These are phyloP conservation scores for Westerdykella ornata DNA, from an alignment of 2,329 filamentous ascomycete species.

Conservation along the genomic window DNA sequence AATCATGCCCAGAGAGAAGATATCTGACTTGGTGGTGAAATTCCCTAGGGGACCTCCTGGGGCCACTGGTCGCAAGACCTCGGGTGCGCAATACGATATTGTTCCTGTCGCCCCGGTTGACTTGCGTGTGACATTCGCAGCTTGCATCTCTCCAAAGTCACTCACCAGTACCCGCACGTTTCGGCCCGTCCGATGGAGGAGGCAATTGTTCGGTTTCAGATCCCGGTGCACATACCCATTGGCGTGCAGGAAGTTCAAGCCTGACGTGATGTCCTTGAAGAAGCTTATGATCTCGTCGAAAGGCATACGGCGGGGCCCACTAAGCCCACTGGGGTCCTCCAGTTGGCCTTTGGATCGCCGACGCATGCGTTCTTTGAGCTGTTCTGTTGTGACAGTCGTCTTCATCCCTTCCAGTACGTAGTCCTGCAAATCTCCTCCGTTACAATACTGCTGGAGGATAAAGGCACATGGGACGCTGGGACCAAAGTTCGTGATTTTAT, in stretches of 20 bases:
- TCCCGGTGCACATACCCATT: constrained; percentile 95
- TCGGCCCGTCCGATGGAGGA: constrained; percentile 69
- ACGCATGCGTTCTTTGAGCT: constrained; percentile 81
- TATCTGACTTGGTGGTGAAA: constrained; percentile 93
- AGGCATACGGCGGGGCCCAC: constrained; percentile 51
- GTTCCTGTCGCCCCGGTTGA: constrained; percentile 93
- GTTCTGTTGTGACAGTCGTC: constrained; percentile 63
- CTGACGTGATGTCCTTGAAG: constrained; percentile 91
- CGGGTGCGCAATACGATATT: constrained; percentile 94
- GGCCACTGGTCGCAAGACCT: constrained; percentile 66
- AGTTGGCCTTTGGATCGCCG: constrained; percentile 71
- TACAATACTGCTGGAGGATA: constrained; percentile 97
- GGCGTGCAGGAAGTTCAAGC: constrained; percentile 78
- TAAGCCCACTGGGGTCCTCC: constrained; percentile 54
- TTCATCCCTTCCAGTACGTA: constrained; percentile 69
- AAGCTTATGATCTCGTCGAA: constrained; percentile 96
- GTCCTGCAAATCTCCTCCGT: constrained; percentile 80
- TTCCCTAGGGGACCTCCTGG: constrained; percentile 71
- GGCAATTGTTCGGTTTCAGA: constrained; percentile 90
- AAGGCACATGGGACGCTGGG: constrained; percentile 92
- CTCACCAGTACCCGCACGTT: constrained; percentile 80
- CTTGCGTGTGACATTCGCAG: constrained; percentile 70
- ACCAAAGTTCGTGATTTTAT: constrained; percentile 72
- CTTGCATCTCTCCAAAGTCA: constrained; percentile 95
- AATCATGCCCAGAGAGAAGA: constrained; percentile 98